Percentiles rank a stretch among this genome's conserved stretches.
These are phyloP conservation scores for Verticillium zaregamsianum DNA, from an alignment of 2,329 filamentous ascomycete genomes.

Conservation along the genomic window DNA sequence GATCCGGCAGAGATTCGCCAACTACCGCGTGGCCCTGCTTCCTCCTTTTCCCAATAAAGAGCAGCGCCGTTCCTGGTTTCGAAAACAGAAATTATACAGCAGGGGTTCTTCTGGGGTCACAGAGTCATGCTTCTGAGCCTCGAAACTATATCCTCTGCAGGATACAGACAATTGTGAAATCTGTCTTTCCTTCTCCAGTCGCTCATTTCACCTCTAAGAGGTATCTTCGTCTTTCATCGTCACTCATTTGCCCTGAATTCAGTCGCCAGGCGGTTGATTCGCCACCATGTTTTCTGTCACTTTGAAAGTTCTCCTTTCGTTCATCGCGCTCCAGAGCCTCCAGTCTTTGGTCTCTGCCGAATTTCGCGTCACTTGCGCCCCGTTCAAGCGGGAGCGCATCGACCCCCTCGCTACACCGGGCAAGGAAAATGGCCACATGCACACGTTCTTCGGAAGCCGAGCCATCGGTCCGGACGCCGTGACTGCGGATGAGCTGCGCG, in stretches of 20 bases:
- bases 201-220: background rate
- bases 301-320: background rate
- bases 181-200: background rate
- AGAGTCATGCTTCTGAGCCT: background rate
- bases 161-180: background rate
- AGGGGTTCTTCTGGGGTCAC: background rate
- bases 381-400: constrained; percentile 3
- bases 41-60: background rate
- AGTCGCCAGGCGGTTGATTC: background rate
- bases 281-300: background rate
- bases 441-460: constrained; percentile 1
- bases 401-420: background rate
- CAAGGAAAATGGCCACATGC: constrained; percentile 3
- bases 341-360: background rate
- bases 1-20: background rate
- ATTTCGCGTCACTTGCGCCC: constrained; percentile 1
- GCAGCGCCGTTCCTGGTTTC: background rate
- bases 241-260: background rate
- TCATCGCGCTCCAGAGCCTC: background rate
- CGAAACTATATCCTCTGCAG: background rate
- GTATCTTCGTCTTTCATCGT: background rate
- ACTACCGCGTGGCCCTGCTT: background rate
- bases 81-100: background rate
- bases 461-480: background rate
- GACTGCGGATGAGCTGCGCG: background rate